A percentile compares a stretch with the other conserved stretches of the same genome.
Conservation (phyloP, 805 yeast genomes). For the Saturnispora bothae region DNA sequence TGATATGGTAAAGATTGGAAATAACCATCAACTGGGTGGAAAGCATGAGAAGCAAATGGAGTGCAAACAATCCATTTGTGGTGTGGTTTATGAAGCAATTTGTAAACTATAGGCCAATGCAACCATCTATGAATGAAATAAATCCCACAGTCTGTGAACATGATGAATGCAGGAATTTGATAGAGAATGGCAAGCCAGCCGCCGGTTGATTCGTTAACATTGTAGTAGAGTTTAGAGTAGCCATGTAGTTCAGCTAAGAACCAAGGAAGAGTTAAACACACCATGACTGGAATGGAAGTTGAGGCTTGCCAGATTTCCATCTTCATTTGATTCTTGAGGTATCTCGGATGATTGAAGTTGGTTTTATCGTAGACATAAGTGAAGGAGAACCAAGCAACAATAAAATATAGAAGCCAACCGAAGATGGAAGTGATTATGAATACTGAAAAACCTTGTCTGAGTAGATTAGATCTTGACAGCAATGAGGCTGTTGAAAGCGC, state of each 20-base stretch:
- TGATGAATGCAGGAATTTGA: constrained; percentile 70
- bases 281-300: constrained; percentile 84
- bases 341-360: constrained; percentile 92
- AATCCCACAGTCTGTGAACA: constrained; percentile 91
- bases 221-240: constrained; percentile 65
- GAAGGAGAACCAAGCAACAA: constrained; percentile 70
- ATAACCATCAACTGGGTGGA: constrained; percentile 97
- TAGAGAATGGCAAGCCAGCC: constrained; percentile 53
- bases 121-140: constrained; percentile 86
- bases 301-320: constrained; percentile 73
- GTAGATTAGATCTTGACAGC: constrained; percentile 56
- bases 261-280: constrained; percentile 79
- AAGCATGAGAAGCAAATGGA: constrained; percentile 96
- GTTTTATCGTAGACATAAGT: constrained; percentile 72
- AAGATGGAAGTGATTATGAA: constrained; percentile 64
- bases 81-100: constrained; percentile 86
- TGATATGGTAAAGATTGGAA: constrained; percentile 91
- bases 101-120: constrained; percentile 89
- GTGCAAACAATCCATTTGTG: constrained; percentile 99
- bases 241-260: constrained; percentile 79
- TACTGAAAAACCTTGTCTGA: constrained; percentile 63
- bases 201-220: constrained; percentile 50
- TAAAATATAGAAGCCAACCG: constrained; percentile 76
- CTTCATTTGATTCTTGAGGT: constrained; percentile 83
- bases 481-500: constrained; percentile 54